phyloP scores from a whole-genome alignment of 352 stramenopile species.

The Globisporangium megalacanthum region DNA sequence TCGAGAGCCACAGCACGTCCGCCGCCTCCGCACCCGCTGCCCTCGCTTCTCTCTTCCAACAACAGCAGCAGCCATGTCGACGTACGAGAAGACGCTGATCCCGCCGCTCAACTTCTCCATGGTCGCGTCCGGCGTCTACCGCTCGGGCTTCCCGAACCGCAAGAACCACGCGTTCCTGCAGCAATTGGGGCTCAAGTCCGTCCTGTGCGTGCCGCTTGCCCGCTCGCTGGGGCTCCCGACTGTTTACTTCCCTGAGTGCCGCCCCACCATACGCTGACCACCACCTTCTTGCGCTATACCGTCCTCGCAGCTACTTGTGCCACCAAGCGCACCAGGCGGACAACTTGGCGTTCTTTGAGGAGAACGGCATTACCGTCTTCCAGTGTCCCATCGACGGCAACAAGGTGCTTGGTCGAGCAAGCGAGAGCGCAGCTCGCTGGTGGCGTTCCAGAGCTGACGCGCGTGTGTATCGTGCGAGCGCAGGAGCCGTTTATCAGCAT shows the following conservation, averaged over 20 bases:
- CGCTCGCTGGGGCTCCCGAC: too few relatives aligned
- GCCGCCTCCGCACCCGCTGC: too few relatives aligned
- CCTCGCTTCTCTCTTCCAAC: too few relatives aligned
- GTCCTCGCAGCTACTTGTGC: slow-evolving; percentile 53
- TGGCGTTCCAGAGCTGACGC: neutral
- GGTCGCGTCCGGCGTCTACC: slow-evolving; percentile 85
- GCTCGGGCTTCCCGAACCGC: slow-evolving; percentile 81
- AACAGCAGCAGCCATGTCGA: slow-evolving; percentile 39
- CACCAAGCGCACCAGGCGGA: slow-evolving; percentile 80
- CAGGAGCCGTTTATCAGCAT: slow-evolving; percentile 89
- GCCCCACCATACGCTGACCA: too few relatives aligned
- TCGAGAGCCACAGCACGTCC: too few relatives aligned
- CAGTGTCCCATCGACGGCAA: slow-evolving; percentile 87
- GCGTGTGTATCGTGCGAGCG: neutral
- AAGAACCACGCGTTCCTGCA: slow-evolving; percentile 88
- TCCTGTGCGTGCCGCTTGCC: slow-evolving; percentile 64
- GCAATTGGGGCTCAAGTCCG: slow-evolving; percentile 79
- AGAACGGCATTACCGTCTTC: slow-evolving; percentile 76
- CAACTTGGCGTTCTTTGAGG: slow-evolving; percentile 79
- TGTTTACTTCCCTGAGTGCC: too few relatives aligned
- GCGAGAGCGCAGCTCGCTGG: neutral
- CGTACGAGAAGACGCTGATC: slow-evolving; percentile 87
- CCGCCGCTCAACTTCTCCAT: slow-evolving; percentile 89
- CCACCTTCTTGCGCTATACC: too few relatives aligned
- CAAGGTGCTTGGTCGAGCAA: slow-evolving; percentile 35